Base-by-base conservation (phyloP, 106 monocot species). In the Posidonia australis region DNA sequence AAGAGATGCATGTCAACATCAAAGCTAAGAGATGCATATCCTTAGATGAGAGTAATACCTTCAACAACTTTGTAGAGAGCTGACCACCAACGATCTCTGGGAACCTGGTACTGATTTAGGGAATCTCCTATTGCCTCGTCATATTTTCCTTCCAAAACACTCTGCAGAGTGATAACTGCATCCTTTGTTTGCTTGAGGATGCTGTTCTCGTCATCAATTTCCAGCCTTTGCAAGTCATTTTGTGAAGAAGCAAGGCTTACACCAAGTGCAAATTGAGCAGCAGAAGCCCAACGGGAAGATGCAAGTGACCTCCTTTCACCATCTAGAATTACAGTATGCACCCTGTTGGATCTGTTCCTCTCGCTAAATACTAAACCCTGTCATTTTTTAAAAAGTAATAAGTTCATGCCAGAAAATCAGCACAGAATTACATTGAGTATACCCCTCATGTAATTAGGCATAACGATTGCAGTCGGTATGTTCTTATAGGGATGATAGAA, bases 81-180 rank as follows among this genome's bases (percentile, higher is more conserved):
- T 26, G 98, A 91, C 98, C 98, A 98, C 98, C 98, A 98, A 65
- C 91, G 77, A 11, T 81, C 85, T 62, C 68, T 49, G 7, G 98
- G 81, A 53, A 85, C 79, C 46, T 91, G 79, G 70, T 79, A 77
- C 46, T 81, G 78, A 58, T 75, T 69, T 26, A 98, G 71, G 41
- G 82, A 59, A 45, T 84, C 84, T n/a, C 78, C 79, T 18, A 91
- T 91, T 30, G 68, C 81, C 22, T 18, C 31, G 48, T 88, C 77
- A 71, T 91, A 87, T 66, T 88, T 83, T 62, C 98, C 91, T 80
- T 91, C 90, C 45, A 98, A 65, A 60, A 98, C 84, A 72, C 60
- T 83, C 71, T 83, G 91, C 59, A 98, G 68, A 58, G 98, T 98
- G 44, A 98, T 77, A 1, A 98, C 87, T 46, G 98, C 98, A 68